Base-by-base conservation (phyloP, 1,284 basidiomycete species). In the Vanrija pseudolonga region DNA sequence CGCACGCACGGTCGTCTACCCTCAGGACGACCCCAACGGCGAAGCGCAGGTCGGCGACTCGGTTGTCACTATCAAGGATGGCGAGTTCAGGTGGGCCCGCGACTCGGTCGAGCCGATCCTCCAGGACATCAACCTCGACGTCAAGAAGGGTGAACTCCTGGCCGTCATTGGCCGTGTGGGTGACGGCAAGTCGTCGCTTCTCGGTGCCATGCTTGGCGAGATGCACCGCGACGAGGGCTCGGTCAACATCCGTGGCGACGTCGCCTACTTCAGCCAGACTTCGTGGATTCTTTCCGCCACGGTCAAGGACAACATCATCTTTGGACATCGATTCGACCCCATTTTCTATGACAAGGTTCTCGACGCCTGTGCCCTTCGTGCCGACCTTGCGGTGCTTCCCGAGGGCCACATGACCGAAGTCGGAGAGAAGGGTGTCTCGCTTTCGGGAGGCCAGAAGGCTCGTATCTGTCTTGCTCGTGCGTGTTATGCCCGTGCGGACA, bases 221-320 rank as follows among this genome's bases (percentile, higher is more conserved):
- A 94, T 97, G 91, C 81, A 79, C 19, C 83, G 86, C 47, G 77
- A 76, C 5, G 86, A 90, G 24, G 94, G 94, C 2, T 79, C 82
- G 15, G 83, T 94, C 1, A 78, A 79, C 0, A 65, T 96, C 0
- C 81, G 80, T 18, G 93, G 93, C 2, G 84, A 79, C 9, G 79
- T 95, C n/a, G 86, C 92, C 0, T 97, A 95, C 76, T 91, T 90
- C 15, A 84, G 86, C 23, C 94, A 97, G 68, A 88, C 86, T 65
- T 89, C 92, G 28, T 97, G 93, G 89, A 84, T 93, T 48, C 81
- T 92, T 71, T 89, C 87, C 2, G 84, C 88, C 0, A 86, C 88
- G 0, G 83, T 95, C 51, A 83, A 86, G 50, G 89, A 92, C 50
- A 96, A 95, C 66, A 95, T 96, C 57, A 69, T 90, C 36, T 97